A percentile compares a stretch with the other conserved stretches of the same genome.
Conservation (phyloP, 2,329 filamentous ascomycete genomes). For the Alternaria postmessia region DNA sequence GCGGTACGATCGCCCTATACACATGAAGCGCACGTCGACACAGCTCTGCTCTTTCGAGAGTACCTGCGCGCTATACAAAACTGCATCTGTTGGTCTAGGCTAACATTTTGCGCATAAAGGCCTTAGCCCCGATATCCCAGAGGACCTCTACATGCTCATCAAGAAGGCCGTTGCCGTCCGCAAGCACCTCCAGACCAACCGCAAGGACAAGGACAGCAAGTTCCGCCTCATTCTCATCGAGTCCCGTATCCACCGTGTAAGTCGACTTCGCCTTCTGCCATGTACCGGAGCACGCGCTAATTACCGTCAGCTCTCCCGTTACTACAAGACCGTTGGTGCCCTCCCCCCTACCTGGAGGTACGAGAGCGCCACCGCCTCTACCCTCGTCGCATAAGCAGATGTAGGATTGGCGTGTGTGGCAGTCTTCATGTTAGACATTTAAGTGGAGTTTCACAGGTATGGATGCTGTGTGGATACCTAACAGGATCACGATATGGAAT, state of each 20-base stretch:
- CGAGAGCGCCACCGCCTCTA: constrained; percentile 88
- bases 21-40: constrained; percentile 51
- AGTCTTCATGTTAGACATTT: constrained; percentile 38
- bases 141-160: constrained; percentile 99
- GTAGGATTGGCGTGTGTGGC: constrained; percentile 33
- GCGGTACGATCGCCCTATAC: constrained; percentile 70
- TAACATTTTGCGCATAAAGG: constrained; percentile 65
- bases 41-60: constrained; percentile 38
- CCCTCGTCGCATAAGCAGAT: constrained; percentile 53
- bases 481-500: constrained; percentile 48
- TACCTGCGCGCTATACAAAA: constrained; percentile 74
- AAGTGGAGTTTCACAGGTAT: constrained; percentile 48
- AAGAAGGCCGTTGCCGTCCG: constrained; percentile 95
- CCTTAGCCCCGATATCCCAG: constrained; percentile 97
- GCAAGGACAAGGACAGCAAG: constrained; percentile 99
- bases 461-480: constrained; percentile 48
- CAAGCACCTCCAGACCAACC: constrained; percentile 99
- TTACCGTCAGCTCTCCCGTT: constrained; percentile 75
- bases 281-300: background rate
- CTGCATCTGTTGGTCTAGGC: constrained; percentile 49
- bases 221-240: constrained; percentile 99
- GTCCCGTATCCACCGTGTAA: constrained; percentile 94
- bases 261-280: background rate
- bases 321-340: constrained; percentile 96
- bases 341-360: constrained; percentile 97